Evolutionary conservation across 148 eudicot genomes (phyloP).

Genomic region (Hydrangea macrophylla): DNA sequence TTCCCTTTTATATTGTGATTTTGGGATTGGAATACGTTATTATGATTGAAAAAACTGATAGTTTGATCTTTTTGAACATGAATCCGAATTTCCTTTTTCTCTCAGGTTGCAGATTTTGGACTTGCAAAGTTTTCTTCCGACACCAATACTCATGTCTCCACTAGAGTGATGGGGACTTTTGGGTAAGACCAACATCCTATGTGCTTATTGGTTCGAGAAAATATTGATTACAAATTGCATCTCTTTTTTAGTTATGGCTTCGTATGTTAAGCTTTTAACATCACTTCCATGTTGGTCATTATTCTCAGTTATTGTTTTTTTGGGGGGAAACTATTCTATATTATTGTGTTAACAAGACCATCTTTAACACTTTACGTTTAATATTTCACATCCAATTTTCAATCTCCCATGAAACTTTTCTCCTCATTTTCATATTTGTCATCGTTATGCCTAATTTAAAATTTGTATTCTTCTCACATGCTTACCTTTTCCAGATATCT

Average conservation of each 20-base stretch:
- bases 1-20: slow-evolving; percentile 1
- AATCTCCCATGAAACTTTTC: background rate
- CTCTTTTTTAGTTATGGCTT: background rate
- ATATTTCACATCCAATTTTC: slow-evolving; percentile 4
- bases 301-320: no score
- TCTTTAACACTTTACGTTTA: no score
- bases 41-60: background rate
- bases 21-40: background rate
- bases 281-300: no score
- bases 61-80: background rate
- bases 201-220: background rate
- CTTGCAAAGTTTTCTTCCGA: slow-evolving; percentile 87
- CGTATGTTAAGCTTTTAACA: no score
- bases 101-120: slow-evolving; percentile 98
- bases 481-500: slow-evolving; percentile 47
- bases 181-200: slow-evolving; percentile 52
- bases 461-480: background rate
- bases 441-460: background rate
- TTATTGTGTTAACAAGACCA: no score
- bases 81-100: slow-evolving; percentile 6
- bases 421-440: background rate
- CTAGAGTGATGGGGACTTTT: slow-evolving; percentile 98
- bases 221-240: background rate
- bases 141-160: slow-evolving; percentile 83
- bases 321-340: no score